These are phyloP conservation scores for Lagenidium giganteum DNA, from an alignment of 352 stramenopile genomes.

Conservation along the genomic window DNA sequence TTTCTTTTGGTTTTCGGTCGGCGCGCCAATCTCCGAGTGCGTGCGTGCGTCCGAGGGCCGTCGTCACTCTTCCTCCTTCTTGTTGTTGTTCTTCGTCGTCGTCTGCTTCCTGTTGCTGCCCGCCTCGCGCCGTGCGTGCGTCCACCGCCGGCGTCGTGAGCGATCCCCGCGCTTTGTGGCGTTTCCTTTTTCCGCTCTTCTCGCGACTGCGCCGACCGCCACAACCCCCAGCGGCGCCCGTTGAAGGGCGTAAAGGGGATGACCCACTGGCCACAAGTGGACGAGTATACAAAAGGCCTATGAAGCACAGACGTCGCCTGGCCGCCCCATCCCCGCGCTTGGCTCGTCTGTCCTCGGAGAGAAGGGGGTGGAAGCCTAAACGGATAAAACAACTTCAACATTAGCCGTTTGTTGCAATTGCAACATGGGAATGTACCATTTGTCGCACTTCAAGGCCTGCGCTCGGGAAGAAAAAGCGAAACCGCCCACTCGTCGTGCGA, in stretches of 20 bases:
- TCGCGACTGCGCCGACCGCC: slow-evolving; percentile 15
- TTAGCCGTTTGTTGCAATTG: slow-evolving; percentile 12
- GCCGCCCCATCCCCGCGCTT: slow-evolving; percentile 11
- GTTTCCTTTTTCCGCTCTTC: slow-evolving; percentile 2
- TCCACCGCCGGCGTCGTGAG: too few relatives aligned
- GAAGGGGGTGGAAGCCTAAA: slow-evolving; percentile 9
- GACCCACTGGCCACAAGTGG: slow-evolving; percentile 6
- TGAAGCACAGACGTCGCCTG: background rate
- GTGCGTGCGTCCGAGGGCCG: too few relatives aligned
- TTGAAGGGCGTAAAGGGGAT: slow-evolving; percentile 15
- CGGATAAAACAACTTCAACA: slow-evolving; percentile 24
- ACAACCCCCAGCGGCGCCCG: background rate
- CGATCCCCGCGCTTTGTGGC: background rate
- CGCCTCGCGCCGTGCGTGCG: too few relatives aligned
- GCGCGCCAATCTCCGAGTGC: too few relatives aligned
- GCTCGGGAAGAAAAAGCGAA: too few relatives aligned
- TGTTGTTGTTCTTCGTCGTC: too few relatives aligned
- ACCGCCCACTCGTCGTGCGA: too few relatives aligned
- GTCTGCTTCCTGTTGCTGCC: too few relatives aligned
- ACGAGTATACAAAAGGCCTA: too few relatives aligned
- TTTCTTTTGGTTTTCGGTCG: slow-evolving; percentile 1
- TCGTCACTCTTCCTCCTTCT: too few relatives aligned
- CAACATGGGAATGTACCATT: too few relatives aligned
- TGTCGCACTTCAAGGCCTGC: slow-evolving; percentile 8
- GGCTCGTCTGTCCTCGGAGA: slow-evolving; percentile 16